phyloP scores from a whole-genome alignment of 129 eudicot genomes.

The Sambucus nigra region DNA sequence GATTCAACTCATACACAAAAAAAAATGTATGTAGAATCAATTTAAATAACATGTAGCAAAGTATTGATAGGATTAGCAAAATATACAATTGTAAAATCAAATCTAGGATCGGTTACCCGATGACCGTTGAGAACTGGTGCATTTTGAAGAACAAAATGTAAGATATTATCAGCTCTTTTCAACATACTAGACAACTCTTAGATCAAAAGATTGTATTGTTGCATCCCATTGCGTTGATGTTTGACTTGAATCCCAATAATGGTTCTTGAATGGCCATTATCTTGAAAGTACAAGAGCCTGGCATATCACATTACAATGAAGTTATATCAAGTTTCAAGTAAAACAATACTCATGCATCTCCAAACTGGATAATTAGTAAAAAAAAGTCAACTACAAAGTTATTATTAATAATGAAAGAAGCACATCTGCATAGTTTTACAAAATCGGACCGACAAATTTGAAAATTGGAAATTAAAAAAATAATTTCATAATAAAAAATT shows the following conservation, averaged over 20 bases:
- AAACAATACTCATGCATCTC: neutral
- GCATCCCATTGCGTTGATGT: slow-evolving; percentile 40
- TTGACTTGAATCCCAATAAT: slow-evolving; percentile 78
- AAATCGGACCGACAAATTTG: no score
- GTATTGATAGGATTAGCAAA: no score
- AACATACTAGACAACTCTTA: slow-evolving; percentile 72
- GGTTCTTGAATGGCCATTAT: slow-evolving; percentile 95
- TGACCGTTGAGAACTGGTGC: slow-evolving; percentile 95
- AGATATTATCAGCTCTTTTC: slow-evolving; percentile 85
- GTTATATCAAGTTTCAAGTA: neutral
- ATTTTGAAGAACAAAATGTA: slow-evolving; percentile 89
- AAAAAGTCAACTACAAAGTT: neutral
- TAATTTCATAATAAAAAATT: no score
- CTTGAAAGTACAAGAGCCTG: slow-evolving; percentile 99
- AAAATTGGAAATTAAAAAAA: no score
- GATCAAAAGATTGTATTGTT: slow-evolving; percentile 52
- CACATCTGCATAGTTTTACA: no score
- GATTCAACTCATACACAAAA: no score
- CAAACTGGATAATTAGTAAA: neutral
- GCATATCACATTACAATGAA: slow-evolving; percentile 1
- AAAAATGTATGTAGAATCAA: no score
- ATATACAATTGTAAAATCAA: no score
- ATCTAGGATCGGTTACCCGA: slow-evolving; percentile 81
- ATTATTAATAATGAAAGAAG: no score
- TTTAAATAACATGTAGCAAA: no score